Evolutionary conservation across 2,329 filamentous ascomycete genomes (phyloP).

Genomic region (Fusarium anguioides): DNA sequence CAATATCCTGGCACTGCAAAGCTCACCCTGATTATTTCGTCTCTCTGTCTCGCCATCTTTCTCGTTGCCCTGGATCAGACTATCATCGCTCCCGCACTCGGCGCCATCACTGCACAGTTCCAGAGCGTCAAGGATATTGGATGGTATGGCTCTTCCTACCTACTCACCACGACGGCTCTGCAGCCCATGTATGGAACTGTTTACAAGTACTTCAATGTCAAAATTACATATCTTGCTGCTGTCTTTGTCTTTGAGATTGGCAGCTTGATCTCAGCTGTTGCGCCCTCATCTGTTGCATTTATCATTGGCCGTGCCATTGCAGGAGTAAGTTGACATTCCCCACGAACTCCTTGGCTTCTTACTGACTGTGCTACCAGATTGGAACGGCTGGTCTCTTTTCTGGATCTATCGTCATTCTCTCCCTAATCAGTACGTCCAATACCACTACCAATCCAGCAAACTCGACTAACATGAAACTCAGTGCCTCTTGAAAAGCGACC

Average conservation of each 20-base stretch:
- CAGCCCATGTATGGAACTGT: slow-evolving; percentile 62
- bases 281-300: slow-evolving; percentile 59
- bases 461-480: slow-evolving; percentile 14
- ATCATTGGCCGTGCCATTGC: slow-evolving; percentile 65
- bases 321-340: slow-evolving; percentile 49
- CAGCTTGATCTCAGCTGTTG: slow-evolving; percentile 57
- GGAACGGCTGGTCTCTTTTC: slow-evolving; percentile 64
- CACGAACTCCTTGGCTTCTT: not conserved
- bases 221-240: slow-evolving; percentile 56
- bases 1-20: slow-evolving; percentile 56
- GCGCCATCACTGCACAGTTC: slow-evolving; percentile 61
- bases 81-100: slow-evolving; percentile 64
- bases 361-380: slow-evolving; percentile 47
- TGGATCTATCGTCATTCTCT: slow-evolving; percentile 61
- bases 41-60: slow-evolving; percentile 60
- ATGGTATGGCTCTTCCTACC: slow-evolving; percentile 64
- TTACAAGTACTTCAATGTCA: slow-evolving; percentile 63
- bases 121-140: slow-evolving; percentile 60
- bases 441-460: not conserved
- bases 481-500: slow-evolving; percentile 66
- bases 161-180: slow-evolving; percentile 61
- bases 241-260: slow-evolving; percentile 59
- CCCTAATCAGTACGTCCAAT: slow-evolving; percentile 52
- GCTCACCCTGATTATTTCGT: slow-evolving; percentile 55
- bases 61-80: slow-evolving; percentile 64